These are phyloP conservation scores for Backusella circina DNA, from an alignment of 192 early-diverging fungal species.

Conservation along the genomic window DNA sequence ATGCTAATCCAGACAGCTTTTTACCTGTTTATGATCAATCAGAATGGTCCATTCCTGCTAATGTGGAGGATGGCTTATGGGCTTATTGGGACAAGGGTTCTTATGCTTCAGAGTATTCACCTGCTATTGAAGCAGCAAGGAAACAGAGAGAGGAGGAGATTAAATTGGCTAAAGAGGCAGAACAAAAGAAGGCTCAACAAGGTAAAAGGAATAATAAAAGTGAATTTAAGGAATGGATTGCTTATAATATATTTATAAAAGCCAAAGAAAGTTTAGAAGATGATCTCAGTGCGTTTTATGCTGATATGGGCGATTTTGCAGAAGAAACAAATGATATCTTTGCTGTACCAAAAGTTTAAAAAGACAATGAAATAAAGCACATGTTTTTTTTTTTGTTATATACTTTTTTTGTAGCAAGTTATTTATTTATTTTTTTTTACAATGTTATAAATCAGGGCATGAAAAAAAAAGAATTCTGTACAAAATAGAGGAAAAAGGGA, in stretches of 20 bases:
- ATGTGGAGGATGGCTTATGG: conserved; percentile 36
- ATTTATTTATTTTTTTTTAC: conserved; percentile 3
- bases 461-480: conserved; percentile 12
- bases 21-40: conserved; percentile 59
- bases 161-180: conserved; percentile 7
- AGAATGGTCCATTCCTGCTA: conserved; percentile 48
- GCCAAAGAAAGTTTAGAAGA: conserved; percentile 38
- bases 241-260: not conserved
- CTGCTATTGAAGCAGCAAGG: conserved; percentile 2
- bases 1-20: conserved; percentile 56
- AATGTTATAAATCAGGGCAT: not conserved
- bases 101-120: conserved; percentile 27
- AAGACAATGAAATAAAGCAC: not conserved
- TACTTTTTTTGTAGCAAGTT: not conserved
- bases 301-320: conserved; percentile 41
- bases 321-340: conserved; percentile 16
- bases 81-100: conserved; percentile 66
- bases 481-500: not conserved
- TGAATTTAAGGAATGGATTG: not conserved
- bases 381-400: not conserved
- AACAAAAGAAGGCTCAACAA: not conserved
- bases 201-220: not conserved
- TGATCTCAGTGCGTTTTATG: conserved; percentile 62
- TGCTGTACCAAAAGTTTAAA: conserved; percentile 15
- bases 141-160: not conserved